Base-by-base conservation (phyloP, 306 rosid genomes). In the Citrullus amarus region DNA sequence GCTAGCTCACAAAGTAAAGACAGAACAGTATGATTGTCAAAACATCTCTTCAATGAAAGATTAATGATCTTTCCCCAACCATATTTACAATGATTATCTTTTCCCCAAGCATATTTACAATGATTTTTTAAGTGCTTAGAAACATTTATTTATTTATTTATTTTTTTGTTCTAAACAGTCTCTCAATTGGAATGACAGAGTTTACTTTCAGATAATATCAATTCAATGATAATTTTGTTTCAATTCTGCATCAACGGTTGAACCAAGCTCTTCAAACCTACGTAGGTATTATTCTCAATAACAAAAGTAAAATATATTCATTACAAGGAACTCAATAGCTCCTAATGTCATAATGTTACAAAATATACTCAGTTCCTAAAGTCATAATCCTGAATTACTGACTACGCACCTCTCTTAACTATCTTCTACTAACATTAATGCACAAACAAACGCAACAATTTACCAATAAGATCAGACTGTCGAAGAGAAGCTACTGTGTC, bases 401-500 rank as follows among this genome's bases (percentile, higher is more conserved):
- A 63, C 39, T 54, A 72, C 15, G 43, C 81, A 60, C 30, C 57
- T 82, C 79, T 82, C 80, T 46, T 78, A 60, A 28, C 20, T 32
- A 75, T 53, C 50, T 75, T 65, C 73, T 61, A 9, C 46, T 51
- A 22, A 46, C 56, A 70, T 70, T 44, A 25, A 61, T n/a, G 18
- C 55, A 30, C 34, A 50, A 71, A 78, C 67, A 32, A 2, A 62
- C 9, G 10, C 13, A 51, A 57, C 6, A n/a, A 30, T 22, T 67
- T 22, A 34, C 71, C 50, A 9, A 57, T 28, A 39, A 54, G 67
- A 81, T 55, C 34, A 18, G 46, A 32, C 39, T 9, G 16, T 56
- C 18, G 2, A 17, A 38, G 36, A 34, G 50, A 75, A 34, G 36
- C 53, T 84, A 91, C 80, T 88, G 84, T 0, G 90, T 80, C 61